Conservation (phyloP, 1,284 basidiomycete species). For the Trametes hirsuta region DNA sequence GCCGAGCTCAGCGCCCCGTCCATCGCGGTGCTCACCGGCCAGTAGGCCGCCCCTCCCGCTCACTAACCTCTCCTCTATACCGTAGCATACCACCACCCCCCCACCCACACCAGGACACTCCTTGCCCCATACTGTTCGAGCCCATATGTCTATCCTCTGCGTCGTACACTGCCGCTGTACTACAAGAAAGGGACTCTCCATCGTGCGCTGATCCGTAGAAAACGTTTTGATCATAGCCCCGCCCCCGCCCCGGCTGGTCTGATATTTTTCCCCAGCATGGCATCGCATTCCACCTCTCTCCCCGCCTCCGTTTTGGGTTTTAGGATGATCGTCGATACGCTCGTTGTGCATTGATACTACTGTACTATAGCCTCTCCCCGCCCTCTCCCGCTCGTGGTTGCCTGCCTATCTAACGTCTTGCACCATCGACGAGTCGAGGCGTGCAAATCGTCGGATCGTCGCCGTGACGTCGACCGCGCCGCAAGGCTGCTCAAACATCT, state of each 20-base stretch:
- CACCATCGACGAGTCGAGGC: neutral
- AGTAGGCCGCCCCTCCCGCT: constrained; percentile 9
- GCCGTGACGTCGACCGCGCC: no score
- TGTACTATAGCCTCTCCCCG: constrained; percentile 26
- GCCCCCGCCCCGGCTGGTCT: neutral
- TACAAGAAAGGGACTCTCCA: constrained; percentile 13
- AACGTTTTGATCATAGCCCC: neutral
- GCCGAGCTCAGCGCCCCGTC: constrained; percentile 23
- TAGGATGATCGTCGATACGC: constrained; percentile 21
- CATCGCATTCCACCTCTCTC: constrained; percentile 7
- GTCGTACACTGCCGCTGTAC: constrained; percentile 4
- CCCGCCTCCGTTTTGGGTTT: constrained; percentile 21
- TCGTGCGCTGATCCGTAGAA: constrained; percentile 11
- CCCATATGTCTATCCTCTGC: constrained; percentile 7
- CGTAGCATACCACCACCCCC: neutral
- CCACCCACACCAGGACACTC: constrained; percentile 5
- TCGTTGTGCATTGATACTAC: constrained; percentile 27
- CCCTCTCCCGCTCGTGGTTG: neutral
- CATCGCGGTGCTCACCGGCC: constrained; percentile 28
- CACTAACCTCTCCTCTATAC: neutral
- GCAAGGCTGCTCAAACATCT: no score
- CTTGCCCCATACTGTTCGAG: constrained; percentile 24
- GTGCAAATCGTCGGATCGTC: neutral
- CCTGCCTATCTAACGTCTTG: constrained; percentile 6
- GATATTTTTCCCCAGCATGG: constrained; percentile 3